Evolutionary conservation across 2,329 filamentous ascomycete genomes (phyloP), one percentile per base, ranked within the genome.

Genomic region (Chrysosporium keratinophilum): DNA sequence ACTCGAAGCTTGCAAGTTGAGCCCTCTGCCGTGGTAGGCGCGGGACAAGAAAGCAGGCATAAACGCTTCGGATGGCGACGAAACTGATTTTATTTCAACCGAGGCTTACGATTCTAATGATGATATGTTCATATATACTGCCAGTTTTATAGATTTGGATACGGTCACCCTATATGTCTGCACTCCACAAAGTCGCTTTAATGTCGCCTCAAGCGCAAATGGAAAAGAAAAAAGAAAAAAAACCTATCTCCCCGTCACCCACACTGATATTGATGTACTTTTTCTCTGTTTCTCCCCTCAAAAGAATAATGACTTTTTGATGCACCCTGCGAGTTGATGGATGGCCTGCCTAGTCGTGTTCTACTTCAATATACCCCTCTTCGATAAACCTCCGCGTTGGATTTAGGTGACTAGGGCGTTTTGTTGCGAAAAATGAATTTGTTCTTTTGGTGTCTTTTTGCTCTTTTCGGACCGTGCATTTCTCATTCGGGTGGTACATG

Each of bases 1-100:
- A 75, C 78, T 44, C 77, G 79, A 58, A 82, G 79, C 62, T 70
- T 77, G 54, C 73, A 77, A 53, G 68, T 81, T 50, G 76, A 77
- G 62, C 75, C 75, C 28, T 71, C 76, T 9, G 23, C 61, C 56
- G 34, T 63, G 62, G 35, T 46, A 17, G 42, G 50, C 20, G 40
- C 20, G 20, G 65, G 65, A 33, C 47, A 54, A 64, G 66, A 28
- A 67, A 69, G 55, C 60, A 62, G n/a, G 62, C 60, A 67, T 40
- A 74, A 66, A 60, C 73, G 70, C 60, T 74, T 74, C 58, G 69
- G 67, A 56, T 73, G 70, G 69, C 60, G 71, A 58, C 67, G 71
- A 52, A 62, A 64, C 40, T 70, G 62, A 62, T n/a, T 37, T 19
- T 28, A 49, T 43, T 44, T 28, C 23, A 45, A 45, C 9, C 33